Percentiles rank a stretch among this genome's conserved stretches.
phyloP scores from a whole-genome alignment of 169 alveolate genomes.

The Eimeria falciformis region DNA sequence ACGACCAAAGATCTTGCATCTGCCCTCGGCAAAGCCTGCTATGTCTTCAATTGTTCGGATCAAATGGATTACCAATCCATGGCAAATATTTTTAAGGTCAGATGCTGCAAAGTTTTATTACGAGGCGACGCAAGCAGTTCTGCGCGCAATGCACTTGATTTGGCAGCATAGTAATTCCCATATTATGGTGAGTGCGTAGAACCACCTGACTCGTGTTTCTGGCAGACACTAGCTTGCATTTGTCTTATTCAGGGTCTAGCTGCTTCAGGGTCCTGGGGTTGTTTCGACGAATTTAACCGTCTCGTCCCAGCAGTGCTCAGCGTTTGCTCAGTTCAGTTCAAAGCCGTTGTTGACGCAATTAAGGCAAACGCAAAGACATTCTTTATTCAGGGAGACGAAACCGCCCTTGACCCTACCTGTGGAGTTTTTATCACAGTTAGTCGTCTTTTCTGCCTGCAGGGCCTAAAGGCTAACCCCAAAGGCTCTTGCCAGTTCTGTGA shows the following conservation, averaged over 20 bases:
- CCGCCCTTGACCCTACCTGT: constrained; percentile 94
- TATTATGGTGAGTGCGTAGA: neutral
- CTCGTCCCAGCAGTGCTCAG: constrained; percentile 97
- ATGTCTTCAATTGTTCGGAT: constrained; percentile 96
- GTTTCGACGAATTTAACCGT: constrained; percentile 98
- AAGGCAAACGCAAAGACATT: constrained; percentile 87
- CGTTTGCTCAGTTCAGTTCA: constrained; percentile 97
- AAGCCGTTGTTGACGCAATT: constrained; percentile 95
- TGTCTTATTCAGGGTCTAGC: constrained; percentile 91
- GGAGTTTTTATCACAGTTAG: constrained; percentile 95
- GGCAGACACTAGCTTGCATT: neutral
- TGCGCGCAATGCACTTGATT: neutral
- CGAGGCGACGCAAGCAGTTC: neutral
- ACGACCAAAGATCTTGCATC: constrained; percentile 85
- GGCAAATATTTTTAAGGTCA: constrained; percentile 97
- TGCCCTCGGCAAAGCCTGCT: constrained; percentile 97
- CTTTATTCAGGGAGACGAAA: constrained; percentile 93
- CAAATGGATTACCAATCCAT: constrained; percentile 97
- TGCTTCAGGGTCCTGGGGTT: constrained; percentile 98
- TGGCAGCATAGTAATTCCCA: neutral
- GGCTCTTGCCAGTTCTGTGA: neutral
- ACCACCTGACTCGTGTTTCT: neutral
- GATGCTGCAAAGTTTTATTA: constrained; percentile 6
- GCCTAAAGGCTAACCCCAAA: no score
- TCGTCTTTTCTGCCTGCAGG: no score